Evolutionary conservation across 208 protist species (phyloP).

Genomic region (Leishmania tarentolae): DNA sequence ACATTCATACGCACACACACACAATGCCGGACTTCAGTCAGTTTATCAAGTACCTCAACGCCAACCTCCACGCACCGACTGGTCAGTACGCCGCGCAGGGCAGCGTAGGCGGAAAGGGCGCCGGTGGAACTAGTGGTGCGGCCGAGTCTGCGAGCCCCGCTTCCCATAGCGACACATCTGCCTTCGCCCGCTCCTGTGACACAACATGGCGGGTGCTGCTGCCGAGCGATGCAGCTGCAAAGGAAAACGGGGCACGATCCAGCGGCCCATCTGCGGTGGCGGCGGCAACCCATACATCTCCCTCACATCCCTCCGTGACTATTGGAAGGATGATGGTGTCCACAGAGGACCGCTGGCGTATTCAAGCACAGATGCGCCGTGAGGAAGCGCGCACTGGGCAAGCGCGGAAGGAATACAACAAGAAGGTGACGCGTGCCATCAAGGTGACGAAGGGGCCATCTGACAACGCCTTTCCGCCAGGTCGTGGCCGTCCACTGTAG

Average conservation of each 20-base stretch:
- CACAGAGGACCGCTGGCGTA: constrained; percentile 84
- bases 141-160: constrained; percentile 2
- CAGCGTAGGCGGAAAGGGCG: constrained; percentile 16
- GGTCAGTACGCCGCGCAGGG: constrained; percentile 20
- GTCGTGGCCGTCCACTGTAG: constrained; percentile 76
- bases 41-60: constrained; percentile 86
- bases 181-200: constrained; percentile 57
- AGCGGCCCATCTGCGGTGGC: constrained; percentile 20
- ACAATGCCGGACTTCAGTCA: constrained; percentile 74
- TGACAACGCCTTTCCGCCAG: constrained; percentile 70
- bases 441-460: constrained; percentile 77
- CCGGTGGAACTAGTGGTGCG: constrained; percentile 5
- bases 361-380: constrained; percentile 84
- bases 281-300: constrained; percentile 10
- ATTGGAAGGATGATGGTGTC: constrained; percentile 79
- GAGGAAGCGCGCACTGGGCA: constrained; percentile 78
- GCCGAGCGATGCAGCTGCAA: constrained; percentile 52
- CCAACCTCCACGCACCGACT: constrained; percentile 52
- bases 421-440: constrained; percentile 85
- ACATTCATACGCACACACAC: neutral
- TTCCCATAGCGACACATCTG: constrained; percentile 28
- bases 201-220: constrained; percentile 70
- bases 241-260: constrained; percentile 32
- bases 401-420: constrained; percentile 86
- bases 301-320: constrained; percentile 42